Base-by-base conservation (phyloP, 2,329 filamentous ascomycete species). In the Hymenoscyphus repandus region DNA sequence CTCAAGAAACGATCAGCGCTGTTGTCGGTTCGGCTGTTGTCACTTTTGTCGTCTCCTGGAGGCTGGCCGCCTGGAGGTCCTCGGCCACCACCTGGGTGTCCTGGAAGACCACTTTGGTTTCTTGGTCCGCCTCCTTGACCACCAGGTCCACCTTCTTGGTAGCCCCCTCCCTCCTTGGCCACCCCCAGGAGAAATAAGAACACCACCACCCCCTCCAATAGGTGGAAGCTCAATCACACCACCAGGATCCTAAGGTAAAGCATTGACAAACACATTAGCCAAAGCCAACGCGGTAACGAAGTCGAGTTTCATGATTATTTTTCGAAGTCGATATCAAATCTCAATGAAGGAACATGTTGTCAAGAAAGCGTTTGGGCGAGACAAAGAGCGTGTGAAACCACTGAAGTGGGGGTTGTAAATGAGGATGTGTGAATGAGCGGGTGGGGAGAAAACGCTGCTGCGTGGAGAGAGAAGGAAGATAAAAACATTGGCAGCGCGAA, bases 281-380 rank as follows among this genome's bases (percentile, higher is more conserved):
- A 55, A 32, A 38, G 77, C 76, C 66, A 77, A 66, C 61, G 73
- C 69, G 64, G 75, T 75, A 67, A 71, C 67, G 66, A 78, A 69
- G 34, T 18, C 31, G 78, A 76, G 82, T 79, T 83, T 79, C 80
- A 84, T 27, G 22, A 27, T 27, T 27, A n/a, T n/a, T n/a, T 84
- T 69, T 81, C 83, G 78, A 73, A 72, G 72, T 22, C 2, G 36
- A 33, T 43, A 33, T 42, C 31, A 44, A 33, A 45, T 22, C 7
- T 5, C 32, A 15, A 32, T 17, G 32, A 31, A 17, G 27, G 5
- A 15, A 9, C 11, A 41, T 40, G 41, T 33, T 18, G 31, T 22
- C 20, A 27, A 27, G 31, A 17, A 37, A 38, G 40, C 43, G 52
- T 48, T 47, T 51, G 33, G 66, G 69, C 72, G 36, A 43, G 72